Evolutionary conservation across 1,284 basidiomycete genomes (phyloP), one percentile per base, ranked within the genome.

Genomic region (Omphalotus olearius): DNA sequence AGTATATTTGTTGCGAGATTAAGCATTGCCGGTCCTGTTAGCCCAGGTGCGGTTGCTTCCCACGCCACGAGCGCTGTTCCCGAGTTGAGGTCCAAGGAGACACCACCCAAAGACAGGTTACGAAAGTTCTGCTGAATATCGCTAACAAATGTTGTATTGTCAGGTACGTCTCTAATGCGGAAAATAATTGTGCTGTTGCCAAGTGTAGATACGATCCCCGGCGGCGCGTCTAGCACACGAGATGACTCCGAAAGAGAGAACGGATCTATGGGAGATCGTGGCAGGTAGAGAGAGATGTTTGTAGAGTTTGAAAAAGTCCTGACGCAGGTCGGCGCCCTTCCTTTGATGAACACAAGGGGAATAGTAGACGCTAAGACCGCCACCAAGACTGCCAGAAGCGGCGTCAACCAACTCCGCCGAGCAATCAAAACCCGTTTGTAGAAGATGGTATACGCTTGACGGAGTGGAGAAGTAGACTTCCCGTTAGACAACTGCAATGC

Each of bases 1-100:
- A 87, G 62, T 16, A 88, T 64, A 62, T 91, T 91, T 5, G 76
- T 79, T 4, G 73, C 81, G 25, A 90, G 62, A 62, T 88, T 91
- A 52, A 91, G 63, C 69, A 87, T 70, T 3, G 76, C 71, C 2
- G 78, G 71, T 3, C 83, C 84, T 18, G 70, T 74, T 10, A 78
- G 57, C 0, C 78, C 78, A 1, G 80, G 78, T 2, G 79, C 67
- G 0, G 69, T 66, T 4, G 76, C 80, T 63, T 87, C 79, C 82
- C 83, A 88, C 14, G 85, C 83, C 38, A 88, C 58, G 36, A 87
- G 58, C 0, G 79, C 64, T 18, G 70, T 57, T 0, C 75, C 72
- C 0, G 74, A 70, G 33, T 69, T 56, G 3, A 67, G 39, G 47
- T 85, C 72, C 17, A 87, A 60, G 0, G 84, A 85, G 23, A 88